Percentiles rank a stretch among this genome's conserved stretches.
Conservation (phyloP, 805 yeast genomes). For the Candida gorgasii region DNA sequence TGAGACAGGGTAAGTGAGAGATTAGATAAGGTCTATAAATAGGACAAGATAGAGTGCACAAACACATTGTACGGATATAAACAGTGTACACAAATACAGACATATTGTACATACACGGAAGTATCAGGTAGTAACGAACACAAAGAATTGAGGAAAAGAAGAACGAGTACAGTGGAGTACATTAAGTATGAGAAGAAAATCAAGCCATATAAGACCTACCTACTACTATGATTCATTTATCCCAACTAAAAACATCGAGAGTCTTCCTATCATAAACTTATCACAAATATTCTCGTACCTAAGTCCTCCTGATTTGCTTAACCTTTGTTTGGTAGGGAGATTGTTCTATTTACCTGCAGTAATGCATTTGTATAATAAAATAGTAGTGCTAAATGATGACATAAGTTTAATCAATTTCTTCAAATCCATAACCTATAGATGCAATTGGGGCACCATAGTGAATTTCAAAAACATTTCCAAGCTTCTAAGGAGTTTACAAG, state of each 20-base stretch:
- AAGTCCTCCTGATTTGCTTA: constrained; percentile 22
- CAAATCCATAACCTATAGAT: constrained; percentile 1
- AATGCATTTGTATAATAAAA: constrained; percentile 21
- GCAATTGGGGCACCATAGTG: constrained; percentile 22
- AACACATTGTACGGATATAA: too few relatives aligned
- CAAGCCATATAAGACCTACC: constrained; percentile 17
- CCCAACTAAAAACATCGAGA: constrained; percentile 16
- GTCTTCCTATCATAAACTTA: constrained; percentile 22
- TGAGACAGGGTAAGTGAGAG: not conserved
- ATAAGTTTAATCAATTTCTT: constrained; percentile 3
- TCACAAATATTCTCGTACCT: constrained; percentile 21
- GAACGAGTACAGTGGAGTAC: too few relatives aligned
- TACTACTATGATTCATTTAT: constrained; percentile 11
- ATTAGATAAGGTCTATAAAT: too few relatives aligned
- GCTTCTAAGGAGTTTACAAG: constrained; percentile 16
- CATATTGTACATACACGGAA: too few relatives aligned
- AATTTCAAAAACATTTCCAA: constrained; percentile 12
- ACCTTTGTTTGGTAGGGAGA: constrained; percentile 21
- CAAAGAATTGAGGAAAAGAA: too few relatives aligned
- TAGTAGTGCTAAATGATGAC: constrained; percentile 19
- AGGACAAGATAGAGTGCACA: too few relatives aligned
- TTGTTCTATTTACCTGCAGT: constrained; percentile 29
- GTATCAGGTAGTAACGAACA: not conserved
- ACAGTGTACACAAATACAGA: not conserved
- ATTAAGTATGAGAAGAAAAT: constrained; percentile 11